These are phyloP conservation scores for Tetrastigma voinierianum DNA, from an alignment of 164 flowering plant species.

Conservation along the genomic window DNA sequence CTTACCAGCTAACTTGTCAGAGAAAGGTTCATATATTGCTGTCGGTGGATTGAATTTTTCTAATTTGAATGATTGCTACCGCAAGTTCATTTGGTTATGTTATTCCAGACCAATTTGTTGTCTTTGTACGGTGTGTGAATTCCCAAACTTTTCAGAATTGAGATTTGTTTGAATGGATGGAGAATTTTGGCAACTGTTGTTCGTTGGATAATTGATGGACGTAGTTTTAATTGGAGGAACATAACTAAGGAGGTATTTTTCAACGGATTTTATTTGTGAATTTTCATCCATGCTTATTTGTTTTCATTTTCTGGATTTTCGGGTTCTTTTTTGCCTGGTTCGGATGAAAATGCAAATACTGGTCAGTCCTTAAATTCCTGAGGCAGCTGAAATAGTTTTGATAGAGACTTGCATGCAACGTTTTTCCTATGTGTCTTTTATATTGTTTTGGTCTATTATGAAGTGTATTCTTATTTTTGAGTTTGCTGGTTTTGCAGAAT, in stretches of 20 bases:
- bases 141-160: neutral
- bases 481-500: slow-evolving; percentile 51
- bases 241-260: too few species aligned
- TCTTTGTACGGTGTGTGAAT: neutral
- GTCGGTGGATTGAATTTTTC: too few species aligned
- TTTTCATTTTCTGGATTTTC: too few species aligned
- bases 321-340: neutral
- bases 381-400: neutral
- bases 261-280: too few species aligned
- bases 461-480: neutral
- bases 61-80: too few species aligned
- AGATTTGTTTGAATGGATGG: slow-evolving; percentile 1
- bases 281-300: too few species aligned
- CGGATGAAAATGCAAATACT: neutral
- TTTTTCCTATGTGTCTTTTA: neutral
- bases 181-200: neutral
- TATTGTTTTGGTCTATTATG: neutral
- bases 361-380: neutral
- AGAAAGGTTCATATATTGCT: neutral
- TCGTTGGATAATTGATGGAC: too few species aligned
- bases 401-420: neutral
- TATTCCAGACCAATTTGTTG: neutral
- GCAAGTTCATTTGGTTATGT: neutral
- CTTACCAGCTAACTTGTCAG: neutral
- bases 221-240: too few species aligned